These are phyloP conservation scores for Aureobasidium musti DNA, from an alignment of 2,329 filamentous ascomycete species.

Conservation along the genomic window DNA sequence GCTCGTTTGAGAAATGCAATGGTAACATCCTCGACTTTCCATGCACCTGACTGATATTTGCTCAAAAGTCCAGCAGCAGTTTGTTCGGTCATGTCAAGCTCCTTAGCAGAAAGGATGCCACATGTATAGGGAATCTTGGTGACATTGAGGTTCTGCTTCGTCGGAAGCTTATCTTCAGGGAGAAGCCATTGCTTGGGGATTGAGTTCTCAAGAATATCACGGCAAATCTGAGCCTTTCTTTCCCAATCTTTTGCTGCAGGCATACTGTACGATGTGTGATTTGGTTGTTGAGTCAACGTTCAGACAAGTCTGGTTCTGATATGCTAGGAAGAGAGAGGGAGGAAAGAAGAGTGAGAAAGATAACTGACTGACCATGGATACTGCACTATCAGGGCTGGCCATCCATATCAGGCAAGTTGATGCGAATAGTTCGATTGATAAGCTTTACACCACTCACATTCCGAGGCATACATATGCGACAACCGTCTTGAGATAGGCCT, in stretches of 20 bases:
- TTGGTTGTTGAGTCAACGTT: not conserved
- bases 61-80: slow-evolving; percentile 46
- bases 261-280: slow-evolving; percentile 9
- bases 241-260: slow-evolving; percentile 30
- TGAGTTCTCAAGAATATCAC: slow-evolving; percentile 40
- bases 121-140: slow-evolving; percentile 57
- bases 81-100: slow-evolving; percentile 54
- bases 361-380: slow-evolving; percentile 9
- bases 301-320: too few species aligned
- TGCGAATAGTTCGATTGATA: slow-evolving; percentile 1
- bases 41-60: slow-evolving; percentile 47
- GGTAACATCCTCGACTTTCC: slow-evolving; percentile 56
- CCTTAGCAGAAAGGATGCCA: slow-evolving; percentile 59
- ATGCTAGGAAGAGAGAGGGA: not conserved
- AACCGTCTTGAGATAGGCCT: slow-evolving; percentile 7
- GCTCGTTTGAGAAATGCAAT: slow-evolving; percentile 58
- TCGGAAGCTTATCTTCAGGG: slow-evolving; percentile 55
- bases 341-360: not conserved
- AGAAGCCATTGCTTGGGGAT: slow-evolving; percentile 62
- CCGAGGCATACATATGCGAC: not conserved
- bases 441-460: not conserved
- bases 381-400: not conserved
- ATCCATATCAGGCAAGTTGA: slow-evolving; percentile 10
- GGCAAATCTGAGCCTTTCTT: slow-evolving; percentile 26
- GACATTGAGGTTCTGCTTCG: slow-evolving; percentile 57